Conservation (phyloP, 2,329 filamentous ascomycete genomes). For the Stachybotrys echinatus region DNA sequence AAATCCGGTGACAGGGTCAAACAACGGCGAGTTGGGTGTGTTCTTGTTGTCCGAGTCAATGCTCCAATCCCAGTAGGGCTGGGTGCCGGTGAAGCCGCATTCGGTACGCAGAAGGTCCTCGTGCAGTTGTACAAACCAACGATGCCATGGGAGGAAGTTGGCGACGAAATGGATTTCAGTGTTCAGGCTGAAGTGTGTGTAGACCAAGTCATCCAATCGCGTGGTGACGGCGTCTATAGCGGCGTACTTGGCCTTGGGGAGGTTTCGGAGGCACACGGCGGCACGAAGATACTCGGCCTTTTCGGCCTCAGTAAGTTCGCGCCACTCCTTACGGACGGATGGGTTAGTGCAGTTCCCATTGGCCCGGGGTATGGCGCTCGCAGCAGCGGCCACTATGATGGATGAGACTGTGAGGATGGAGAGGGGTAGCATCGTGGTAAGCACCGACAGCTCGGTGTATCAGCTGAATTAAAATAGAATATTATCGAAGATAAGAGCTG, state of each 20-base stretch:
- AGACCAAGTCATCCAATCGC: slow-evolving; percentile 11
- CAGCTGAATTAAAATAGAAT: too few relatives aligned
- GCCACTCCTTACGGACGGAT: slow-evolving; percentile 12
- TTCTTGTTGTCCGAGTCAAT: slow-evolving; percentile 10
- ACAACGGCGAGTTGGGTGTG: slow-evolving; percentile 16
- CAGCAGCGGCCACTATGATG: background rate
- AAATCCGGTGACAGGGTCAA: slow-evolving; percentile 21
- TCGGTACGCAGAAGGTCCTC: slow-evolving; percentile 20
- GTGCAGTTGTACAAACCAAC: slow-evolving; percentile 22
- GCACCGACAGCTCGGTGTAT: too few relatives aligned
- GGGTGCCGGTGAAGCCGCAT: slow-evolving; percentile 24
- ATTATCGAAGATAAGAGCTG: too few relatives aligned
- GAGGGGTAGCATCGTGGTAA: background rate
- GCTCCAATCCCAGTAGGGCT: slow-evolving; percentile 27
- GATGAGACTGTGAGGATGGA: background rate
- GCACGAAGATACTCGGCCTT: slow-evolving; percentile 12
- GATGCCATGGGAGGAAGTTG: slow-evolving; percentile 29
- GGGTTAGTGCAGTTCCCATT: slow-evolving; percentile 6
- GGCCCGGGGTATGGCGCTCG: background rate
- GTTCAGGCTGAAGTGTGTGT: slow-evolving; percentile 10
- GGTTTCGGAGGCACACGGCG: slow-evolving; percentile 8
- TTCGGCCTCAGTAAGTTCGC: slow-evolving; percentile 9
- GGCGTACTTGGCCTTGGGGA: slow-evolving; percentile 9
- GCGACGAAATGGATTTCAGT: background rate
- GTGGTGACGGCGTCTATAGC: slow-evolving; percentile 8